Conservation (phyloP, 768 basidiomycete genomes). For the Pulveroboletus sp. region DNA sequence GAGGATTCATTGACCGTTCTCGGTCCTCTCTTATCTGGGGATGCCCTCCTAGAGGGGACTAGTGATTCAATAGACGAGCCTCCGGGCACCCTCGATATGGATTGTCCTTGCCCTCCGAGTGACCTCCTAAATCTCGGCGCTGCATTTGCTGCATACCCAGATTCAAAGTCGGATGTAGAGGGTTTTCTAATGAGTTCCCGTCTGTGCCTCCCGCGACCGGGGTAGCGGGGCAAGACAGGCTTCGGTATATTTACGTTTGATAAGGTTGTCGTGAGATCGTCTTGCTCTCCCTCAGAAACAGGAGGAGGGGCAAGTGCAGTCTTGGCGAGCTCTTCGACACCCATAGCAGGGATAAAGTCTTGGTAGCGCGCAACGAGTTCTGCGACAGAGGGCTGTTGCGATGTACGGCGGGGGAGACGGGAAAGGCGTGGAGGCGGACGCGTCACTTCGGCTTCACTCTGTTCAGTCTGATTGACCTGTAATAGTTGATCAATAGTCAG, state of each 20-base stretch:
- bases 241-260: conserved; percentile 18
- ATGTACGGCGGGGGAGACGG: conserved; percentile 59
- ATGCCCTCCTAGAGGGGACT: conserved; percentile 59
- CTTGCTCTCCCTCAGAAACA: conserved; percentile 83
- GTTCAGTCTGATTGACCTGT: conserved; percentile 25
- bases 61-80: conserved; percentile 52
- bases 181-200: conserved; percentile 49
- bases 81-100: conserved; percentile 52
- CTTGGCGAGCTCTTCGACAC: conserved; percentile 67
- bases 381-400: conserved; percentile 67
- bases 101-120: conserved; percentile 28
- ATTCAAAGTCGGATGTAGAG: conserved; percentile 83
- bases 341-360: conserved; percentile 69
- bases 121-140: conserved; percentile 71
- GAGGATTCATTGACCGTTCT: conserved; percentile 37
- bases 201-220: conserved; percentile 46
- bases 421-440: conserved; percentile 41
- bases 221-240: conserved; percentile 32
- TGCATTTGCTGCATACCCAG: conserved; percentile 90
- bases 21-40: conserved; percentile 65
- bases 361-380: conserved; percentile 84
- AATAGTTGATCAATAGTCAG: conserved; percentile 9
- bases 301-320: conserved; percentile 61
- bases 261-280: conserved; percentile 39
- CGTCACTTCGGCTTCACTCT: conserved; percentile 12